A percentile compares a stretch with the other conserved stretches of the same genome.
phyloP scores from a whole-genome alignment of 495 filamentous ascomycete species.

The Podospora didyma region DNA sequence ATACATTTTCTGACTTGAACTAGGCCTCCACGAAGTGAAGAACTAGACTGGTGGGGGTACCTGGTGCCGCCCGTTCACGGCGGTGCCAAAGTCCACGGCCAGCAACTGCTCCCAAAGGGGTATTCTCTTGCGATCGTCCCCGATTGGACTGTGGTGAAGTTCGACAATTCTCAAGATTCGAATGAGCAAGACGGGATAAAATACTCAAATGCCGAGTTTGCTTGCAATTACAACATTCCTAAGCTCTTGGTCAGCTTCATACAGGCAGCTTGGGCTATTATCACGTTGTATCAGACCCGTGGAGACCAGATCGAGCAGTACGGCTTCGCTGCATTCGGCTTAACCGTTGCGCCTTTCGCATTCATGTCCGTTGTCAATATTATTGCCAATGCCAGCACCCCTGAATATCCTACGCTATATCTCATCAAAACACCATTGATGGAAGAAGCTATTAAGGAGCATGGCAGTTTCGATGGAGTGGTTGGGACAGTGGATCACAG shows the following conservation, averaged over 20 bases:
- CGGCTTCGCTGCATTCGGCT: background rate
- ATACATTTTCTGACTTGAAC: background rate
- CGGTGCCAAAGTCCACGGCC: background rate
- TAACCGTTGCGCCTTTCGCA: background rate
- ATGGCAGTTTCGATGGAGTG: background rate
- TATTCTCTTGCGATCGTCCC: background rate
- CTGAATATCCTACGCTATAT: background rate
- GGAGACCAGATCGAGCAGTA: conserved; percentile 1
- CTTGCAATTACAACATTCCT: background rate
- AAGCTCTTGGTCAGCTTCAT: background rate
- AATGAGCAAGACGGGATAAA: background rate
- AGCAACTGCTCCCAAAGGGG: background rate
- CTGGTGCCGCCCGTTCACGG: background rate
- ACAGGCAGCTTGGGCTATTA: background rate
- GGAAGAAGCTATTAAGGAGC: background rate
- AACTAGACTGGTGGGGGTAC: background rate
- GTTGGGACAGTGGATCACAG: background rate
- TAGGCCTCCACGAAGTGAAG: background rate
- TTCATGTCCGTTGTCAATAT: background rate
- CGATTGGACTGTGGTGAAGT: background rate
- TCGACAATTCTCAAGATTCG: background rate
- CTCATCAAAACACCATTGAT: background rate
- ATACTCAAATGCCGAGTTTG: background rate
- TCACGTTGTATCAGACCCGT: background rate
- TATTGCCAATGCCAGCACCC: background rate